phyloP scores from a whole-genome alignment of 1,139 yeast genomes.

The Wickerhamomyces sp. region DNA sequence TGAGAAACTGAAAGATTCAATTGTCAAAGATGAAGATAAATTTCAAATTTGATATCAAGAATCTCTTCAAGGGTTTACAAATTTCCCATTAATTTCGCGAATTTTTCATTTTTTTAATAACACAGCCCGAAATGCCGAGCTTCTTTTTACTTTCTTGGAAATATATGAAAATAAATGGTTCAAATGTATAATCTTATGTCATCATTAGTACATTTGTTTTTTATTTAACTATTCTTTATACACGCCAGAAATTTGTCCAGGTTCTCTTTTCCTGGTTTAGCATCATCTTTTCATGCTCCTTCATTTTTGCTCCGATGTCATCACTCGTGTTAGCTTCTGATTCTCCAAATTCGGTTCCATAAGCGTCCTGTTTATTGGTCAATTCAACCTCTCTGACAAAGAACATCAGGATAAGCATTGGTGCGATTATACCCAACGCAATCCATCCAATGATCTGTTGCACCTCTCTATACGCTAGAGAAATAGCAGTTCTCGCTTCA shows the following conservation, averaged over 20 bases:
- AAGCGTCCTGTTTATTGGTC: constrained; percentile 6
- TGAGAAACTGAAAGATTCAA: too few species aligned
- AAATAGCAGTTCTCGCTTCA: constrained; percentile 23
- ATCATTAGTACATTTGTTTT: too few species aligned
- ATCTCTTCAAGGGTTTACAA: too few species aligned
- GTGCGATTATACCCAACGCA: constrained; percentile 22
- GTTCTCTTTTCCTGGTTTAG: constrained; percentile 17
- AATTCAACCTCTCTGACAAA: constrained; percentile 22
- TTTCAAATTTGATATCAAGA: too few species aligned
- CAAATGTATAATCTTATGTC: too few species aligned
- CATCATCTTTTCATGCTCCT: not conserved
- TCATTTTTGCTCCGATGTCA: not conserved
- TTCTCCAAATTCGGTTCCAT: constrained; percentile 1
- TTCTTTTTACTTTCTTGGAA: too few species aligned
- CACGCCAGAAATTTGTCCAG: constrained; percentile 15
- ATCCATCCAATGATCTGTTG: constrained; percentile 24
- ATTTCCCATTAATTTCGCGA: too few species aligned
- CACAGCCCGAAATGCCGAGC: too few species aligned
- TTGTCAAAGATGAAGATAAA: too few species aligned
- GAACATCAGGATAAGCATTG: constrained; percentile 23
- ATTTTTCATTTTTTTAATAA: too few species aligned
- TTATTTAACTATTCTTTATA: too few species aligned
- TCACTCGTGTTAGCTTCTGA: not conserved
- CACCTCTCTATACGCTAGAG: constrained; percentile 26
- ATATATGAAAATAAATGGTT: too few species aligned